Percentiles rank a stretch among this genome's conserved stretches.
Evolutionary conservation across 176 grass and related monocot genomes (phyloP).

Genomic region (Juncus inflexus): DNA sequence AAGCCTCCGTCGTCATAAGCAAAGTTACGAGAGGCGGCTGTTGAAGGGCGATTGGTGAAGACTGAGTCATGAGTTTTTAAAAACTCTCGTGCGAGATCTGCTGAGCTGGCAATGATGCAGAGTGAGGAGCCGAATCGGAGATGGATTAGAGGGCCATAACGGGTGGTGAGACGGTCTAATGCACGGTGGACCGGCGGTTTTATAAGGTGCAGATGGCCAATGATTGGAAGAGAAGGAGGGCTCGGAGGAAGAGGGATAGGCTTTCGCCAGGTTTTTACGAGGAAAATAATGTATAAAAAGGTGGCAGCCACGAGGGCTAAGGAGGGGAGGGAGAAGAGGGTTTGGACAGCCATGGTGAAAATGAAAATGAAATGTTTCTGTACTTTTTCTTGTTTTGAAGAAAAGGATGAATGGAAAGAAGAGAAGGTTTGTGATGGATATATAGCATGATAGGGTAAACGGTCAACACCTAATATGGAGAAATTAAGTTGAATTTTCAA

Average conservation of each 20-base stretch:
- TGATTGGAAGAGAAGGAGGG: conserved; percentile 28
- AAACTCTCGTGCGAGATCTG: conserved; percentile 34
- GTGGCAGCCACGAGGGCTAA: conserved; percentile 6
- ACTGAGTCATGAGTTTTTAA: conserved; percentile 33
- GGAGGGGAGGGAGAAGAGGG: background rate
- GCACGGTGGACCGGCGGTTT: conserved; percentile 32
- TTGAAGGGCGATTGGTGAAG: conserved; percentile 44
- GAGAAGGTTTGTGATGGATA: background rate
- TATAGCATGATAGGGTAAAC: background rate
- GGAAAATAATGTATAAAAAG: conserved; percentile 5
- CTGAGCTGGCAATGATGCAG: conserved; percentile 33
- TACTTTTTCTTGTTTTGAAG: background rate
- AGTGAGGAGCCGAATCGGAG: conserved; percentile 52
- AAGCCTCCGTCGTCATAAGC: conserved; percentile 47
- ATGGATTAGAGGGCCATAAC: conserved; percentile 38
- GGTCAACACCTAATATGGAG: too few species aligned
- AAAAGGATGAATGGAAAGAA: background rate
- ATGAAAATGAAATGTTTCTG: background rate
- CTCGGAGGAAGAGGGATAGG: conserved; percentile 34
- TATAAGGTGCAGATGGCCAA: conserved; percentile 56
- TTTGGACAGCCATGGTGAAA: background rate
- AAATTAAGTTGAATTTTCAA: too few species aligned
- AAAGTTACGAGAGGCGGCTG: conserved; percentile 35
- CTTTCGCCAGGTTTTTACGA: background rate
- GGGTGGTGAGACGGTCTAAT: conserved; percentile 30